Base-by-base conservation (phyloP, 768 basidiomycete species). In the Pleurotus sapidus region DNA sequence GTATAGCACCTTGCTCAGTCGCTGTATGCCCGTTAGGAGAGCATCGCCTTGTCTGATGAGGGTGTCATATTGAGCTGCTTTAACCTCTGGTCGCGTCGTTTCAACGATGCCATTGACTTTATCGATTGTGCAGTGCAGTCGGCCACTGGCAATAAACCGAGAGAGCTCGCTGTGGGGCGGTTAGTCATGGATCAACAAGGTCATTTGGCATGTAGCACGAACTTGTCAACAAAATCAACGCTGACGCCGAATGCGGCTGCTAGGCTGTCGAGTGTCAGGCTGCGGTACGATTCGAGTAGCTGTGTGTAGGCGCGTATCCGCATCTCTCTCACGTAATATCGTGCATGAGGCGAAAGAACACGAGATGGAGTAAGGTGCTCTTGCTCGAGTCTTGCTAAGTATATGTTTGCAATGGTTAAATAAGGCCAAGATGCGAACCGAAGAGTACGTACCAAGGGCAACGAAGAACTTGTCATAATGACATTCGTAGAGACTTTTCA, bases 381-480 rank as follows among this genome's bases (percentile, higher is more conserved):
- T 72, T 94, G 87, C 72, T 98, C 95, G 56, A 98, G 87, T 12
- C 88, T 88, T 15, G 95, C 94, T 93, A 63, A 45, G 58, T 11
- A 34, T 34, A 56, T 17, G 27, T 30, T 38, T 11, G 3, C 34
- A 49, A 38, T 27, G 38, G 53, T 46, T 30, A 57, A 20, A 60
- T 34, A 49, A 45, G 17, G 6, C n/a, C 14, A 3, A 24, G 27
- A 46, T 11, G 37, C 60, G 46, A 50, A 40, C 20, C 20, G 48
- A 57, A 37, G 57, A 64, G 46, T 25, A 18, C 77, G 18, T 61
- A 92, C 91, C 92, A 17, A 98, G 83, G 0, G 95, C 88, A 37
- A 87, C 72, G 70, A 98, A 99, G 75, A 98, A 94, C 60, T 94
- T 92, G 67, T 93, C 86, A 68, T 98, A 99, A 64, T 95, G 91